phyloP scores from a whole-genome alignment of 2,329 filamentous ascomycete species.

The Aspergillus glaucus region DNA sequence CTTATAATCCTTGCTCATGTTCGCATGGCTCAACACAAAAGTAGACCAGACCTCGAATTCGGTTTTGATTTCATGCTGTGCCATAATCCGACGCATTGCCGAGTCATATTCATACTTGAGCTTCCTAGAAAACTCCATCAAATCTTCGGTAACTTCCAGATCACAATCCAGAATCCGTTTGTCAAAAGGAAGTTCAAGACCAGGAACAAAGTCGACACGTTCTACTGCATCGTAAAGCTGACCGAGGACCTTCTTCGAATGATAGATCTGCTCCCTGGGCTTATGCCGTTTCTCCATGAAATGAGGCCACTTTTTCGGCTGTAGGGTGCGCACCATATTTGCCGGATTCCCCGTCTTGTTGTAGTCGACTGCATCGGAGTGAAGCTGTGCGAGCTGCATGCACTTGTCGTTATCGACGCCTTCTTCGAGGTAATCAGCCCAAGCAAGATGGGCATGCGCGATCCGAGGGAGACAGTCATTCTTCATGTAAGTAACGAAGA shows the following conservation, averaged over 20 bases:
- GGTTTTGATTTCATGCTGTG: constrained; percentile 71
- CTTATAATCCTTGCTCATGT: constrained; percentile 72
- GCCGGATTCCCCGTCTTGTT: constrained; percentile 82
- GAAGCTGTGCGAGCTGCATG: constrained; percentile 68
- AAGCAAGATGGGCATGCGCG: constrained; percentile 73
- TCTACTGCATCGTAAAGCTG: constrained; percentile 73
- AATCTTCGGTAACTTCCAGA: constrained; percentile 50
- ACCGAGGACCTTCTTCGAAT: constrained; percentile 67
- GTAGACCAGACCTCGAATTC: constrained; percentile 92
- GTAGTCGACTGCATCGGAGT: constrained; percentile 91
- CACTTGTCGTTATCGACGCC: constrained; percentile 67
- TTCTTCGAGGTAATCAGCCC: constrained; percentile 56
- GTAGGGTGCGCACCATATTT: constrained; percentile 55
- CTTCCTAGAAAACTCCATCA: constrained; percentile 54
- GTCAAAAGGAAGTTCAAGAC: constrained; percentile 70
- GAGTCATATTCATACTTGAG: constrained; percentile 76
- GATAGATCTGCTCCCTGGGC: constrained; percentile 49
- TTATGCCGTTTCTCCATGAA: constrained; percentile 70
- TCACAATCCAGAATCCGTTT: constrained; percentile 58
- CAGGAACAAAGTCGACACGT: constrained; percentile 62
- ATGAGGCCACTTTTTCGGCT: constrained; percentile 67
- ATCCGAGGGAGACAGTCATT: constrained; percentile 76
- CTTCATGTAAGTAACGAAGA: constrained; percentile 91
- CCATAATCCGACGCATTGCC: constrained; percentile 71
- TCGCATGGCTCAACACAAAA: constrained; percentile 71